A percentile compares a stretch with the other conserved stretches of the same genome.
These are phyloP conservation scores for Aspergillus piperis DNA, from an alignment of 2,329 filamentous ascomycete species.

Conservation along the genomic window DNA sequence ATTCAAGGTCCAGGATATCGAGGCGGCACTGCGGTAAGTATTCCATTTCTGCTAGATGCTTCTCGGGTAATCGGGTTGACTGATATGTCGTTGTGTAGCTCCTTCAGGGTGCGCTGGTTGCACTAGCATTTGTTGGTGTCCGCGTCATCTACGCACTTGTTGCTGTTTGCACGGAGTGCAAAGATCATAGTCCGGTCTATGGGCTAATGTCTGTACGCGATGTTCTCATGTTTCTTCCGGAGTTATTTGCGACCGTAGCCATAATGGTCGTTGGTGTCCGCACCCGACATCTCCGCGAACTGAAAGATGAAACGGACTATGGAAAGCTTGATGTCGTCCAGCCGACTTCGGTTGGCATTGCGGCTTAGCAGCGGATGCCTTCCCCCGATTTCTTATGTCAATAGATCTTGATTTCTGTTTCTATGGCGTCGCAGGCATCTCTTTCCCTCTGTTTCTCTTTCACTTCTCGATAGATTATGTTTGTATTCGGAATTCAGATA, in stretches of 20 bases:
- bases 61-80: background rate
- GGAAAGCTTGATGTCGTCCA: no score
- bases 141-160: slow-evolving; percentile 28
- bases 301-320: no score
- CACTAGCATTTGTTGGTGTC: slow-evolving; percentile 26
- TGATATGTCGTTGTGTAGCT: slow-evolving; percentile 4
- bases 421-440: no score
- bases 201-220: slow-evolving; percentile 25
- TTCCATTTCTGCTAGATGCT: background rate
- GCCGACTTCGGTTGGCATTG: no score
- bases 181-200: slow-evolving; percentile 23
- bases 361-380: no score
- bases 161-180: slow-evolving; percentile 21
- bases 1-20: slow-evolving; percentile 2
- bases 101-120: slow-evolving; percentile 4
- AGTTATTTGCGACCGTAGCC: slow-evolving; percentile 22
- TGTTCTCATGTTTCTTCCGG: slow-evolving; percentile 30
- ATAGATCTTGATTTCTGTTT: no score
- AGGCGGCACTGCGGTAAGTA: slow-evolving; percentile 10
- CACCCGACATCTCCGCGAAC: slow-evolving; percentile 18
- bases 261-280: slow-evolving; percentile 25
- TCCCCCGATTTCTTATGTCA: no score
- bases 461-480: no score
- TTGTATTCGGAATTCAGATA: no score
- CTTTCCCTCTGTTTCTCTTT: no score